Conservation (phyloP, 148 eudicot species). For the Cornus suecica region DNA sequence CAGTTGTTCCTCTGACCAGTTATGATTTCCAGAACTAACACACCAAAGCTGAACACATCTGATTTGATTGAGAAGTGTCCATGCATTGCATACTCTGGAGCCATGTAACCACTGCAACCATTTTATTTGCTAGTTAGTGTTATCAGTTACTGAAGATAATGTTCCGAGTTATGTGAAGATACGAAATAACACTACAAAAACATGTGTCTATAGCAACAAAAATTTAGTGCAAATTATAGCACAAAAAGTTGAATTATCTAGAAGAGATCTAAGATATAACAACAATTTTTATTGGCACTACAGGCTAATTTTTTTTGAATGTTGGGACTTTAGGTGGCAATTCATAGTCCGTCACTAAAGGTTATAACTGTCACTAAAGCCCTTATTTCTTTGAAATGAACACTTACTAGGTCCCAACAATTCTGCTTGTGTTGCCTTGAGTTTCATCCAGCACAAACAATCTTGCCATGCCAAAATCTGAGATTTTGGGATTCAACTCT, state of each 20-base stretch:
- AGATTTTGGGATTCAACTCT: constrained; percentile 38
- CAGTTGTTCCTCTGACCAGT: constrained; percentile 35
- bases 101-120: constrained; percentile 38
- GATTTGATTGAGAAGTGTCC: constrained; percentile 38
- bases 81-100: constrained; percentile 38
- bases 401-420: constrained; percentile 36
- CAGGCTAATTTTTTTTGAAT: too few relatives aligned
- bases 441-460: constrained; percentile 27
- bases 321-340: too few relatives aligned
- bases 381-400: too few relatives aligned
- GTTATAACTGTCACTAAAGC: too few relatives aligned
- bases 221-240: too few relatives aligned
- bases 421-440: constrained; percentile 25
- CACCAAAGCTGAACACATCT: constrained; percentile 45
- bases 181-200: too few relatives aligned
- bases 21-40: constrained; percentile 36
- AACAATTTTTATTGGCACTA: too few relatives aligned
- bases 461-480: constrained; percentile 51
- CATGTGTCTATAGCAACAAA: too few relatives aligned
- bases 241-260: too few relatives aligned
- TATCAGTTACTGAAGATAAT: not conserved
- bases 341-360: too few relatives aligned
- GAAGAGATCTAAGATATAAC: too few relatives aligned
- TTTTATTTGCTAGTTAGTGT: not conserved
- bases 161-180: not conserved